phyloP scores from a whole-genome alignment of 108 stramenopile species.

The Phaeodactylum tricornutum region DNA sequence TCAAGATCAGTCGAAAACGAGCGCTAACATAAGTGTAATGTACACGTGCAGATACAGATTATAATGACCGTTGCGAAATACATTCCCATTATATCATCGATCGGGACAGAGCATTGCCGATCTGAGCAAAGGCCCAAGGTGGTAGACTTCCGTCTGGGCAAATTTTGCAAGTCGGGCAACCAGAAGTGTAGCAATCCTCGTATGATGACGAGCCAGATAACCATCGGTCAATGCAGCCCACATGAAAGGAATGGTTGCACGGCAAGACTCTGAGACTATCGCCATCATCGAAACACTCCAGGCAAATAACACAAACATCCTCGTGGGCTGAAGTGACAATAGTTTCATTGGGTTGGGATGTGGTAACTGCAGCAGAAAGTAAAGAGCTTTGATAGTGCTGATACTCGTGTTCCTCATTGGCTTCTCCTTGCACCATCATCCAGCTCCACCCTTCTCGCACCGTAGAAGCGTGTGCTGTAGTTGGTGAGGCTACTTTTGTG shows the following conservation, averaged over 20 bases:
- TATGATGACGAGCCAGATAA: slow-evolving; percentile 35
- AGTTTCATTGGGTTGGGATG: background rate
- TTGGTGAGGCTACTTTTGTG: background rate
- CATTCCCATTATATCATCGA: no score
- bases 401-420: slow-evolving; percentile 14
- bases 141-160: slow-evolving; percentile 25
- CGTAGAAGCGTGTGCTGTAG: slow-evolving; percentile 1
- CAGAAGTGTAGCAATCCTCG: slow-evolving; percentile 42
- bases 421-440: slow-evolving; percentile 30
- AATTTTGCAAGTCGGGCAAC: slow-evolving; percentile 70
- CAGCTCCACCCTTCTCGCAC: slow-evolving; percentile 21
- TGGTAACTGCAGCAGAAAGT: background rate
- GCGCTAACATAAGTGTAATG: no score
- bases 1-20: no score
- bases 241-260: slow-evolving; percentile 78
- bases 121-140: slow-evolving; percentile 56
- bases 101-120: slow-evolving; percentile 34
- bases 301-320: slow-evolving; percentile 61
- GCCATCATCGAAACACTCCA: slow-evolving; percentile 59
- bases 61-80: no score
- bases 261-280: slow-evolving; percentile 76
- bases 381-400: no score
- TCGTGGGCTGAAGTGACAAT: slow-evolving; percentile 4
- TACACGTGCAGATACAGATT: no score
- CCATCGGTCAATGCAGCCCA: slow-evolving; percentile 75